A percentile compares a stretch with the other conserved stretches of the same genome.
Conservation (phyloP, 2,329 filamentous ascomycete genomes). For the Ophiostoma perfectum region DNA sequence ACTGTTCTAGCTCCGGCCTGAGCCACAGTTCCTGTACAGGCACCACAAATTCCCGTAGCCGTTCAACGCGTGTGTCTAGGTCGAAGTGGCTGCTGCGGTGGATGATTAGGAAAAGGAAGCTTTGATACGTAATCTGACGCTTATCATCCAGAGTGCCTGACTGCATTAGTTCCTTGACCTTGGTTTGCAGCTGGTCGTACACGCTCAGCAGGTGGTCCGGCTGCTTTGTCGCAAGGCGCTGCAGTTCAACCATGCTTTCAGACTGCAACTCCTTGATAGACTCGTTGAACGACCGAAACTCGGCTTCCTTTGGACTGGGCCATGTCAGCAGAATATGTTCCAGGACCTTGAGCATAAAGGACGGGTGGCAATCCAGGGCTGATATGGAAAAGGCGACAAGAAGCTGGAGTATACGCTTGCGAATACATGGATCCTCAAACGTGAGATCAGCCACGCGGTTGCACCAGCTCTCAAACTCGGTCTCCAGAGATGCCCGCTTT, state of each 20-base stretch:
- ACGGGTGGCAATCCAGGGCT: conserved; percentile 68
- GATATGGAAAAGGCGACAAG: conserved; percentile 80
- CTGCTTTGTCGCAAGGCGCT: conserved; percentile 83
- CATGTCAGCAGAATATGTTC: conserved; percentile 86
- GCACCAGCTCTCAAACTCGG: conserved; percentile 66
- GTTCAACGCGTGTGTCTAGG: conserved; percentile 60
- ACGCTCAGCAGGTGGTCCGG: conserved; percentile 82
- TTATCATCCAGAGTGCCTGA: conserved; percentile 73
- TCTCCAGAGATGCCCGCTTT: conserved; percentile 53
- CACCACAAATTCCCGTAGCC: conserved; percentile 71
- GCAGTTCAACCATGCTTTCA: conserved; percentile 79
- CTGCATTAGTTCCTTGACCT: conserved; percentile 73
- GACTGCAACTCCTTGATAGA: conserved; percentile 83
- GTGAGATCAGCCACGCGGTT: conserved; percentile 62
- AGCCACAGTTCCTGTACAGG: conserved; percentile 79
- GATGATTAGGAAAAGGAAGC: conserved; percentile 89
- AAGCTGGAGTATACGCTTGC: conserved; percentile 74
- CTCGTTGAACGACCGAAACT: conserved; percentile 71
- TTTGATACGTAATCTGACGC: conserved; percentile 76
- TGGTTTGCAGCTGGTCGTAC: conserved; percentile 78
- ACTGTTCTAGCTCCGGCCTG: conserved; percentile 59
- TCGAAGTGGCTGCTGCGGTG: conserved; percentile 78
- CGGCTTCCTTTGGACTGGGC: conserved; percentile 58
- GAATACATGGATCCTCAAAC: conserved; percentile 78
- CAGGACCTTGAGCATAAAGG: conserved; percentile 81